phyloP scores from a whole-genome alignment of 345 rosid species.

The Sapria himalayana region DNA sequence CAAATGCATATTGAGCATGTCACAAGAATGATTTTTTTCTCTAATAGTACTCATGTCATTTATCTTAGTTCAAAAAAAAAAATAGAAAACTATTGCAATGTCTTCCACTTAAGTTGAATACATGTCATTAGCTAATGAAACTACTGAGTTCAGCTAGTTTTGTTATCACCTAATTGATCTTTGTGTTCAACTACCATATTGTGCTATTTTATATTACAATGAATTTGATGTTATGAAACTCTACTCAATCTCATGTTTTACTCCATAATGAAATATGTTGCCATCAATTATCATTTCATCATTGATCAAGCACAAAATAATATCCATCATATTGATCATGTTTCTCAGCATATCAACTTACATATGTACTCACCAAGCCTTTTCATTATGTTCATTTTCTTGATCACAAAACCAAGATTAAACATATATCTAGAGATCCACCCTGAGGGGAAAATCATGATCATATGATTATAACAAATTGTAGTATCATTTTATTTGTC shows the following conservation, averaged over 20 bases:
- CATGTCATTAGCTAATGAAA: not conserved
- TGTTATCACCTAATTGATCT: not conserved
- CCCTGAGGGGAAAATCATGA: not conserved
- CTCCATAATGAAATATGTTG: not conserved
- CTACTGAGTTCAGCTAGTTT: not conserved
- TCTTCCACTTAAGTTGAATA: not conserved
- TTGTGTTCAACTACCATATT: not conserved
- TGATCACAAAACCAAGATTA: no score
- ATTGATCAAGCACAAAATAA: not conserved
- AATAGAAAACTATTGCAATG: not conserved
- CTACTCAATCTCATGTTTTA: not conserved
- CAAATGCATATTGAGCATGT: no score
- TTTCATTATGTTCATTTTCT: no score
- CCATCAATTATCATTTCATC: not conserved
- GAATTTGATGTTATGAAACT: not conserved
- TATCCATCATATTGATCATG: not conserved
- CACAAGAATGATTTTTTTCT: no score
- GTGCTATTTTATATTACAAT: not conserved
- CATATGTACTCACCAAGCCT: not conserved
- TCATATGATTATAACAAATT: no score
- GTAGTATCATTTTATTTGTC: no score
- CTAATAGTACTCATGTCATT: not conserved
- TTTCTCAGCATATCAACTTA: not conserved
- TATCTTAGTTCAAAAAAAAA: not conserved
- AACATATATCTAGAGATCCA: no score